Evolutionary conservation across 2,329 filamentous ascomycete species (phyloP), one percentile per base, ranked within the genome.

Genomic region (Lasiodiplodia sp.): DNA sequence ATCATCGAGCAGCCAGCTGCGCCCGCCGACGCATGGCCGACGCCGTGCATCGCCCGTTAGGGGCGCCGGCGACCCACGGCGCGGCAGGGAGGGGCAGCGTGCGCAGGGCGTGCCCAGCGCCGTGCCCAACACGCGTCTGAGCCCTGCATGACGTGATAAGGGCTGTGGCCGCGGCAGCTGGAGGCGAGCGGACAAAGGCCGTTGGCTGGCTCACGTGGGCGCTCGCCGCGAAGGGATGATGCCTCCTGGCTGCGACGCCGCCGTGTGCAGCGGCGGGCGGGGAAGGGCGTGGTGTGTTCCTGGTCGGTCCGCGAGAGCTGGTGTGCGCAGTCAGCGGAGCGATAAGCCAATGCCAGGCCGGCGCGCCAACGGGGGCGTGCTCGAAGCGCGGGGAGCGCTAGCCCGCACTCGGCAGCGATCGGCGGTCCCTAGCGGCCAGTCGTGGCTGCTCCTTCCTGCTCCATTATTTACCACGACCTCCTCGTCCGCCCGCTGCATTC

Each of bases 351-450:
- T 64, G 60, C 14, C 23, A 18, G 60, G n/a, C 28, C 28, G 23
- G 44, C 25, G 57, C 40, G 40, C 57, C 31, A 40, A 38, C 57
- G 38, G 57, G 58, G 58, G 58, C 16, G 63, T 44, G 25, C 25
- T 57, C 37, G 31, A 58, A 67, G 37, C 65, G 65, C 65, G 65
- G 65, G 65, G 65, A 67, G 37, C 40, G 40, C 65, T 67, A 58
- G 53, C 16, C 53, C 40, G 12, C 8, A 11, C 4, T 11, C 11
- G 28, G 47, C 47, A 31, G 47, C 31, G 60, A 64, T 64, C 60
- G 18, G 47, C 60, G 60, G 28, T 28, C 60, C 56, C 38, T 60
- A 47, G 56, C 53, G 16, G 53, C 53, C 28, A 57, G 53, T 57
- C 53, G 53, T 57, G 53, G 56, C 56, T 60, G 56, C 60, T 64